Conservation (phyloP, 140 eudicot species). For the Oenanthe javanica region DNA sequence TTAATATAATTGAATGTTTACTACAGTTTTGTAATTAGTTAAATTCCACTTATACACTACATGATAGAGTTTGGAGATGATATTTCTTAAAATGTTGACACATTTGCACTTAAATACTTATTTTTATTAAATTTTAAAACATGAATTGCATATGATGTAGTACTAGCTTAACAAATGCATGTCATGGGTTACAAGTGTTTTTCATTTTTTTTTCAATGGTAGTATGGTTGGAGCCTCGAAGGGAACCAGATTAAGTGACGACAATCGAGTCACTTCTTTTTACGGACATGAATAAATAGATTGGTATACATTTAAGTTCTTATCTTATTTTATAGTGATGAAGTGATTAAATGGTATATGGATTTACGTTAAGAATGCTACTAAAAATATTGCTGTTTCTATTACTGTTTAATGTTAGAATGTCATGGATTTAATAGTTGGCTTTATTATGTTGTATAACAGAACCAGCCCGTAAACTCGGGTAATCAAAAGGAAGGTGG, state of each 20-base stretch:
- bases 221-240: background rate
- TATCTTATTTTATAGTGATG: background rate
- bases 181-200: background rate
- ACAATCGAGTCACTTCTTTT: background rate
- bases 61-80: background rate
- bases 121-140: background rate
- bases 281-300: background rate
- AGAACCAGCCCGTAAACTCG: slow-evolving; percentile 8
- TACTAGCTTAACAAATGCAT: background rate
- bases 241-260: background rate
- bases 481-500: slow-evolving; percentile 23
- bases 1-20: background rate
- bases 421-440: slow-evolving; percentile 14
- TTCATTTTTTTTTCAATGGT: background rate
- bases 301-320: background rate
- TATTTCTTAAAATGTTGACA: background rate
- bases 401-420: background rate
- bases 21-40: background rate
- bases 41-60: background rate
- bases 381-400: background rate
- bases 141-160: background rate
- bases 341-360: background rate
- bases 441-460: slow-evolving; percentile 1
- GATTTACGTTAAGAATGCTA: background rate
- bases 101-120: background rate